These are phyloP conservation scores for Leccinum aurantiacum DNA, from an alignment of 768 basidiomycete species.

Conservation along the genomic window DNA sequence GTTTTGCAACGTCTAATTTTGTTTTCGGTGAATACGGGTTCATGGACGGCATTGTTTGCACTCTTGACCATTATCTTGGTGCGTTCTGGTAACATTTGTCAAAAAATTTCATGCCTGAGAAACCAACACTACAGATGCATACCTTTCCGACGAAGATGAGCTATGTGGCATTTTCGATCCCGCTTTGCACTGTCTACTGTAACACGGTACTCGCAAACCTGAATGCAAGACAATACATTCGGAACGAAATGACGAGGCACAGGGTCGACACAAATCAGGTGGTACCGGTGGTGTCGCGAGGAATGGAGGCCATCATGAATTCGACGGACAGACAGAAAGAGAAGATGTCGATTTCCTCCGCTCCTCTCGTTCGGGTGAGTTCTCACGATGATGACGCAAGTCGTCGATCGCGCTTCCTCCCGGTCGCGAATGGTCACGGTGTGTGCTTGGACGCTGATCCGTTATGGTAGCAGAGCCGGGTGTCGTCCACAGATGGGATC, in stretches of 20 bases:
- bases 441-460: not conserved
- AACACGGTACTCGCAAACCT: constrained; percentile 21
- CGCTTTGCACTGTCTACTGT: constrained; percentile 11
- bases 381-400: not conserved
- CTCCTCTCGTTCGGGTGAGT: not conserved
- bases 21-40: constrained; percentile 27
- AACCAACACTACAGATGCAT: not conserved
- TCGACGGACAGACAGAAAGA: not conserved
- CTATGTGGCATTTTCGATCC: constrained; percentile 4
- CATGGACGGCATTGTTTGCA: constrained; percentile 49
- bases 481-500: not conserved
- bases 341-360: not conserved
- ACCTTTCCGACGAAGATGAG: not conserved
- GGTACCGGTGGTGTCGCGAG: not conserved
- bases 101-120: not conserved
- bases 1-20: constrained; percentile 12
- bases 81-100: constrained; percentile 27
- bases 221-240: constrained; percentile 13
- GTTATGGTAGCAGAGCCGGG: not conserved
- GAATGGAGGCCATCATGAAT: not conserved
- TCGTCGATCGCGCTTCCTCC: not conserved
- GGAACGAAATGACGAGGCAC: not conserved
- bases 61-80: constrained; percentile 48
- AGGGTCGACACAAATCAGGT: not conserved
- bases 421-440: not conserved